phyloP scores from a whole-genome alignment of 352 stramenopile species.

The Thalassiosira mediterranea region DNA sequence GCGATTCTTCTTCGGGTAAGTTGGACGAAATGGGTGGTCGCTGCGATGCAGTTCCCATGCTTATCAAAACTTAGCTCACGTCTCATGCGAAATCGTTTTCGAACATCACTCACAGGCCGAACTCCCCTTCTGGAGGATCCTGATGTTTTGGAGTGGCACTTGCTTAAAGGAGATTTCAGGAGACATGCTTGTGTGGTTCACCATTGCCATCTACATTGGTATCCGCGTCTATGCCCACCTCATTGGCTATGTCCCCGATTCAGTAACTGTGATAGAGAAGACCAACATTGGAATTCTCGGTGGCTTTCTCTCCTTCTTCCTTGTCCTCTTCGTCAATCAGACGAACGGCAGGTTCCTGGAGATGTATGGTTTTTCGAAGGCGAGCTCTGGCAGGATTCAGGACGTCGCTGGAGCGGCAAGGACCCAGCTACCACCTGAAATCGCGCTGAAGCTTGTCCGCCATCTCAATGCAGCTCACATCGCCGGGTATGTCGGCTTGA shows the following conservation, averaged over 20 bases:
- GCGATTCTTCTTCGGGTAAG: slow-evolving; percentile 36
- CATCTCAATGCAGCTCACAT: slow-evolving; percentile 60
- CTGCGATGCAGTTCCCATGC: neutral
- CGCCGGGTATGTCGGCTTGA: slow-evolving; percentile 52
- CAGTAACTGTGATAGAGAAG: slow-evolving; percentile 9
- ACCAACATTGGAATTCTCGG: slow-evolving; percentile 44
- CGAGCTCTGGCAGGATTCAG: slow-evolving; percentile 45
- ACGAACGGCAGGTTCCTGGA: slow-evolving; percentile 51
- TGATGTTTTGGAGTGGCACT: slow-evolving; percentile 48
- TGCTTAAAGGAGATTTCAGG: slow-evolving; percentile 35
- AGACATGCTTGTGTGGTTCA: slow-evolving; percentile 54
- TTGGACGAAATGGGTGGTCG: neutral
- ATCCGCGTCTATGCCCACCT: slow-evolving; percentile 26
- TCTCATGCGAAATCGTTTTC: neutral
- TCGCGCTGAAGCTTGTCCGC: slow-evolving; percentile 32
- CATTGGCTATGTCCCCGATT: slow-evolving; percentile 15
- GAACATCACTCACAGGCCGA: slow-evolving; percentile 13
- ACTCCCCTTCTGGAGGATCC: slow-evolving; percentile 43
- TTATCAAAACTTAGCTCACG: slow-evolving; percentile 3
- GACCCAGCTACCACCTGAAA: slow-evolving; percentile 31
- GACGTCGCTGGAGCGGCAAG: slow-evolving; percentile 41
- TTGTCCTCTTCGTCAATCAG: slow-evolving; percentile 62
- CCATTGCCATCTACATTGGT: slow-evolving; percentile 34
- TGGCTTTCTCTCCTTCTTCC: slow-evolving; percentile 62
- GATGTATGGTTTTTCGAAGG: slow-evolving; percentile 49